Percentiles rank a stretch among this genome's conserved stretches.
Conservation (phyloP, 2,329 filamentous ascomycete species). For the Xylaria sp. region DNA sequence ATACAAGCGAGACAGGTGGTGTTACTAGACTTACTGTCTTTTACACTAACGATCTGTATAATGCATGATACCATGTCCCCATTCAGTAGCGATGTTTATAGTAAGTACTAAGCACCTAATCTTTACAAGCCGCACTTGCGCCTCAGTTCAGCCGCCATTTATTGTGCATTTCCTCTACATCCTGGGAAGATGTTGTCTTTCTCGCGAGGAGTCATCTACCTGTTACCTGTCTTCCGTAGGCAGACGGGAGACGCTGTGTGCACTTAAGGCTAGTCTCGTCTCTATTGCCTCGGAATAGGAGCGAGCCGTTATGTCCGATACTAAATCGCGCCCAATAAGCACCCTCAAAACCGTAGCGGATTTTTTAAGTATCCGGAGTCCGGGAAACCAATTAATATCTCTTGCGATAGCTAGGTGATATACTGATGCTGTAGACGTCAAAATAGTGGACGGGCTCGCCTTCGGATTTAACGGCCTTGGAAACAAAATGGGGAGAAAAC, state of each 20-base stretch:
- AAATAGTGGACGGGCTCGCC: slow-evolving; percentile 2
- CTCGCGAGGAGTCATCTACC: too few species aligned
- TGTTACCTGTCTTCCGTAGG: too few species aligned
- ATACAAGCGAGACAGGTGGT: background rate
- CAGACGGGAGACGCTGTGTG: background rate
- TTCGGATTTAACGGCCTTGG: slow-evolving; percentile 21
- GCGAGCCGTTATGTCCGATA: slow-evolving; percentile 12
- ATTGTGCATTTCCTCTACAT: too few species aligned
- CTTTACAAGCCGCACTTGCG: too few species aligned
- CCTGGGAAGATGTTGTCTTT: too few species aligned
- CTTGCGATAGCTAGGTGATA: background rate
- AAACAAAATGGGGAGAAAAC: background rate
- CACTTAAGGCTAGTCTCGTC: too few species aligned
- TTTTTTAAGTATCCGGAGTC: slow-evolving; percentile 9
- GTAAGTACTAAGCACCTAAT: too few species aligned
- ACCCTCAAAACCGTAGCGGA: background rate
- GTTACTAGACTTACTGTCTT: background rate
- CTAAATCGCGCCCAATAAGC: slow-evolving; percentile 7
- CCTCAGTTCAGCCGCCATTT: too few species aligned
- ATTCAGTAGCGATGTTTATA: too few species aligned
- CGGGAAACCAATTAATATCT: background rate
- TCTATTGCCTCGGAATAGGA: too few species aligned
- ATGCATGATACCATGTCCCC: too few species aligned
- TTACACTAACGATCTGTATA: background rate
- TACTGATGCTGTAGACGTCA: background rate